Evolutionary conservation across 257 asterid species (phyloP).

Genomic region (Nicotiana tabacum): DNA sequence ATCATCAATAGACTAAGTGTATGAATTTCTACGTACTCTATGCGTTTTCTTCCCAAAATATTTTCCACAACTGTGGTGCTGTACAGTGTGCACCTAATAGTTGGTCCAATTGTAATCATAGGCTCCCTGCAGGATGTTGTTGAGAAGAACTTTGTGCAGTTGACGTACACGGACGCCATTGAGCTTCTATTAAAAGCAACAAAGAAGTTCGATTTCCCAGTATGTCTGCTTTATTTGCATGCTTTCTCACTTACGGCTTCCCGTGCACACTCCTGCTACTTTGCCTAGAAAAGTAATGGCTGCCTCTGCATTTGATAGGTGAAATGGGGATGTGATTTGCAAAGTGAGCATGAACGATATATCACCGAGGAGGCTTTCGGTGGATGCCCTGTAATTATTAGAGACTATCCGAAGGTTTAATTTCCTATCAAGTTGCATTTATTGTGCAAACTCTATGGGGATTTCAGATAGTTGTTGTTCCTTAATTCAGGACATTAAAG

Average conservation of each 20-base stretch:
- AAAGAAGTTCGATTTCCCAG: constrained; percentile 82
- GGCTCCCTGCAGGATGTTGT: constrained; percentile 66
- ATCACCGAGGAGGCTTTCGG: constrained; percentile 84
- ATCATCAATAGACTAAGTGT: constrained; percentile 71
- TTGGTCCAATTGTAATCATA: constrained; percentile 17
- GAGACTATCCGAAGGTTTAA: constrained; percentile 94
- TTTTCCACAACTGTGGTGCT: not conserved
- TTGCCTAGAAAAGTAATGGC: not conserved
- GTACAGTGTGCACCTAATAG: constrained; percentile 11
- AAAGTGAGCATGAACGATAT: constrained; percentile 96
- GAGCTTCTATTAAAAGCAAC: constrained; percentile 68
- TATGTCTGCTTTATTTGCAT: constrained; percentile 25
- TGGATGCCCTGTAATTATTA: constrained; percentile 90
- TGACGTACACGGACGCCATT: constrained; percentile 85
- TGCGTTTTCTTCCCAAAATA: not conserved
- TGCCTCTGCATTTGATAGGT: constrained; percentile 44
- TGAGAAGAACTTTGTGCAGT: constrained; percentile 73
- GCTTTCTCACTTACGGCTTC: not conserved
- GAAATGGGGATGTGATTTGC: constrained; percentile 98
- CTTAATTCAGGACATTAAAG: constrained; percentile 71
- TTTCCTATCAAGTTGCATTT: not conserved
- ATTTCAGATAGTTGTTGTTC: constrained; percentile 17
- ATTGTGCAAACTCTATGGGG: not conserved
- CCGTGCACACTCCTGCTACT: not conserved
- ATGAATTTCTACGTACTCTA: constrained; percentile 19